Base-by-base conservation (phyloP, 2,329 filamentous ascomycete genomes). In the Verticillium albo-atrum region DNA sequence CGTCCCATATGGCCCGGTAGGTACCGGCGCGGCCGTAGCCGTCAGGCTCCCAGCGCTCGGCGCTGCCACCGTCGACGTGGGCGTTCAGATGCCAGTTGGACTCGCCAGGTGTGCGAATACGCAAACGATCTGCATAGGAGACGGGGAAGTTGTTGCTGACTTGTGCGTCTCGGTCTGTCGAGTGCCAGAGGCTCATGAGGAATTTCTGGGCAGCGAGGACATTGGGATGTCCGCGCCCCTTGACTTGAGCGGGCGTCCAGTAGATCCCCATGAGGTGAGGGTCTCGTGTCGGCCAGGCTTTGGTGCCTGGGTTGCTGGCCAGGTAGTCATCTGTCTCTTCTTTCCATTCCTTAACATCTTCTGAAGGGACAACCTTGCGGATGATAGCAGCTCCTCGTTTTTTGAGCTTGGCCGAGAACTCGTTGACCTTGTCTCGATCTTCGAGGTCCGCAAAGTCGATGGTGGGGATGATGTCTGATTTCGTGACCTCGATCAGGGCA, bases 41-140 rank as follows among this genome's bases (percentile, higher is more conserved):
- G 61, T 85, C 80, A 32, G 83, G 81, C 65, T 91, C 88, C 88
- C 89, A 91, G 14, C 88, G 82, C 71, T 91, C 88, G 1, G 90
- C 75, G 23, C 85, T 89, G 51, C 89, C 88, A 56, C 89, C 88
- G 68, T 91, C 88, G 3, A 89, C 79, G 70, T 91, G 88, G 2
- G 88, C 87, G 37, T 89, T 83, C 58, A 84, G 74, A 28, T 79
- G 73, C 23, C 73, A 78, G 0, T 79, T 78, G 5, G 80, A 80
- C 67, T 74, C 67, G 17, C 80, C 80, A 6, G 82, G 82, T 9
- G 83, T 81, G 56, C 89, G 82, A 62, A 90, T 88, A 2, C 88
- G 84, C 61, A 91, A 79, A 0, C 88, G 83, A 68, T 91, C 88
- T 12, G 85, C 87, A 62, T 91, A 91, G 15, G 85, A 80, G 54